Base-by-base conservation (phyloP, 2,329 filamentous ascomycete species). In the Helicocarpus griseus region DNA sequence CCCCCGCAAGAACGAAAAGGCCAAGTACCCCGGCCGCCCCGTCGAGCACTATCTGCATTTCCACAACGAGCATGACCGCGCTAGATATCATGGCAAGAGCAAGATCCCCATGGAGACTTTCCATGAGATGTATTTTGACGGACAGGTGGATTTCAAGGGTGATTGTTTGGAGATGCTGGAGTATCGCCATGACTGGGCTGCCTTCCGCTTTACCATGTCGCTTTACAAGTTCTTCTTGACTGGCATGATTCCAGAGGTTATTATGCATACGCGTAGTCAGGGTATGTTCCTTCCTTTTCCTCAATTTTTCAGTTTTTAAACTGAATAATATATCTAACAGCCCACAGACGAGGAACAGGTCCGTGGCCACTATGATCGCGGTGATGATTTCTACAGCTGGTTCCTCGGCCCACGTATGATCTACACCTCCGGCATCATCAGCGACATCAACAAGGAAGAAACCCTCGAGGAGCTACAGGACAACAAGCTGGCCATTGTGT, bases 351-450 rank as follows among this genome's bases (percentile, higher is more conserved):
- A 96, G 79, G 91, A 97, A 72, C 93, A 97, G 75, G 90, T 97
- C 52, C 89, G 90, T 67, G 89, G 90, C 70, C 89, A 96, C 77
- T 98, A 98, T 73, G 93, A 97, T 78, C 85, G 89, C 58, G 93
- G 93, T 66, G 89, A 98, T 69, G 93, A 97, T 73, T 95, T 96
- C 75, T 98, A 98, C 77, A 86, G 82, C 69, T 98, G 90, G 89
- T 97, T 97, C 80, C 81, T 97, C 57, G 93, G 93, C 56, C 91
- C 91, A 54, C 90, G 91, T 66, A 98, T 97, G 93, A 89, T 97
- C 73, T 97, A 97, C 77, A 98, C 93, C 48, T 94, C 88, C 48
- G 93, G 93, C 63, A 77, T 98, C 63, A 94, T 98, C 67, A 86
- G 86, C 55, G 89, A 97, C 70, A 81, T 87, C 69, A 83, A 85